phyloP scores from a whole-genome alignment of 495 filamentous ascomycete species.

The Penicillium arizonense region DNA sequence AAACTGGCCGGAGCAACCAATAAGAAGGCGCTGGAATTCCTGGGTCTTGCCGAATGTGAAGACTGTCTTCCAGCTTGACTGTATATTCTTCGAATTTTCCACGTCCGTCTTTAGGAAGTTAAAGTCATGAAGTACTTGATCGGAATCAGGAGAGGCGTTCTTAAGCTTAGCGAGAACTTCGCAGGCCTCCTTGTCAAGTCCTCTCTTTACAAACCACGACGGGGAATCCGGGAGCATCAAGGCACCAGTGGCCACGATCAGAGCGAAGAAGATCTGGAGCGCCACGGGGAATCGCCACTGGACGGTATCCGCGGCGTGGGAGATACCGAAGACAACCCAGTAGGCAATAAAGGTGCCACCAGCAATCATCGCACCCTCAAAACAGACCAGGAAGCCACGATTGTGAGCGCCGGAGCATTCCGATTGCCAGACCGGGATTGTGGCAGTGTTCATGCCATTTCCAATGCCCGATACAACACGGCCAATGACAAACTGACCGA shows the following conservation, averaged over 20 bases:
- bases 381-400: conserved; percentile 32
- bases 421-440: conserved; percentile 45
- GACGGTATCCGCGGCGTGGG: conserved; percentile 33
- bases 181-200: conserved; percentile 8
- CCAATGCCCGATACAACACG: conserved; percentile 40
- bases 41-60: conserved; percentile 23
- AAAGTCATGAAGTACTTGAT: conserved; percentile 10
- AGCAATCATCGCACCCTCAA: conserved; percentile 33
- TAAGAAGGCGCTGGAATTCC: conserved; percentile 25
- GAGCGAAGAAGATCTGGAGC: conserved; percentile 42
- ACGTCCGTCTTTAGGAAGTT: conserved; percentile 14
- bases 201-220: conserved; percentile 10
- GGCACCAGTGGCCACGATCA: conserved; percentile 25
- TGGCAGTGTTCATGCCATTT: conserved; percentile 39
- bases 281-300: conserved; percentile 50
- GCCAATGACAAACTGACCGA: conserved; percentile 46
- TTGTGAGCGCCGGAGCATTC: conserved; percentile 35
- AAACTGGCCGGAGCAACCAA: conserved; percentile 54
- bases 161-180: conserved; percentile 11
- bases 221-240: conserved; percentile 37
- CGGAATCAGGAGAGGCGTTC: neutral
- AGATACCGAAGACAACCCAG: conserved; percentile 47
- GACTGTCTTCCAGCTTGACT: conserved; percentile 14
- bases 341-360: conserved; percentile 33
- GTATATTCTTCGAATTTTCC: neutral